These are phyloP conservation scores for Penicillium longicatenatum DNA, from an alignment of 495 filamentous ascomycete genomes.

Conservation along the genomic window DNA sequence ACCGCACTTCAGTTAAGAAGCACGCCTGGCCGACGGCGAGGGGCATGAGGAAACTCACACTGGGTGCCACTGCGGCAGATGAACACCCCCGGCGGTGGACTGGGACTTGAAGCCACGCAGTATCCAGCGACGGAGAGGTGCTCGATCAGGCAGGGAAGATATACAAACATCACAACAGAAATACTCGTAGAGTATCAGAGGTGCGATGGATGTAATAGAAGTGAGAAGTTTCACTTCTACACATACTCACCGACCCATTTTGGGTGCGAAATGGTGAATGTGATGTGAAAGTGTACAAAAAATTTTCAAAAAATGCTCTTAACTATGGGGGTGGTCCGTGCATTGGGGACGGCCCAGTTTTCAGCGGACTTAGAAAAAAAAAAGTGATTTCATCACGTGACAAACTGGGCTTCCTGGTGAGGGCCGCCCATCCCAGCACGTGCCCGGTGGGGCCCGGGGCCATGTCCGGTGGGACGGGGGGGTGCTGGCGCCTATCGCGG, in stretches of 20 bases:
- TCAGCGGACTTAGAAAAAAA: slow-evolving; percentile 5
- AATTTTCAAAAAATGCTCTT: slow-evolving; percentile 10
- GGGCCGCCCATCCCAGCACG: too few species aligned
- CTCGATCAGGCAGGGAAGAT: slow-evolving; percentile 13
- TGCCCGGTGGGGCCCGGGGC: too few species aligned
- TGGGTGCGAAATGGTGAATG: slow-evolving; percentile 1
- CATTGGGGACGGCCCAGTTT: background rate
- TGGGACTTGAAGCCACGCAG: background rate
- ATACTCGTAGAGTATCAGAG: background rate
- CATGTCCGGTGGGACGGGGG: too few species aligned
- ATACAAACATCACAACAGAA: background rate
- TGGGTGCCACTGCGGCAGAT: background rate
- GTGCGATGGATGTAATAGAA: background rate
- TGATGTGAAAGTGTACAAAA: slow-evolving; percentile 7
- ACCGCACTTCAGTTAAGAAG: too few species aligned
- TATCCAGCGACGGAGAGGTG: slow-evolving; percentile 2
- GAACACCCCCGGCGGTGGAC: background rate
- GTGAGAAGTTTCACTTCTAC: slow-evolving; percentile 13
- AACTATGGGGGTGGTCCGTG: slow-evolving; percentile 17
- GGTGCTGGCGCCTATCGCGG: too few species aligned
- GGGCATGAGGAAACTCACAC: background rate
- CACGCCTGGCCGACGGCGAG: background rate
- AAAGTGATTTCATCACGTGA: background rate
- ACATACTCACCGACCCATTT: slow-evolving; percentile 23
- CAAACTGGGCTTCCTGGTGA: background rate